phyloP scores from a whole-genome alignment of 495 filamentous ascomycete genomes.

The Hypoxylon perforatum region DNA sequence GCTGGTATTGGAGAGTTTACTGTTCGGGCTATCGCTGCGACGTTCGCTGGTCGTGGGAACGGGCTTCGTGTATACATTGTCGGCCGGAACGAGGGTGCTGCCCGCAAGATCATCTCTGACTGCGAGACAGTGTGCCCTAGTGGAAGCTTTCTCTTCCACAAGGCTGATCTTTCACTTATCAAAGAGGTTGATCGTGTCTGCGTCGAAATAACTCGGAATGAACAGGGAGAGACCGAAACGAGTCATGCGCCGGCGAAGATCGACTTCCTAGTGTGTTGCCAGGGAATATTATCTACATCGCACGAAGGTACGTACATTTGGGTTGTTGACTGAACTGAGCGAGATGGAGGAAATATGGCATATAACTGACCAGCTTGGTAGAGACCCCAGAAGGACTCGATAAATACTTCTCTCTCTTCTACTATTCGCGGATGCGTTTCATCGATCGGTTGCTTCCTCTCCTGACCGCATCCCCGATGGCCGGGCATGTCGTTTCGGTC shows the following conservation, averaged over 20 bases:
- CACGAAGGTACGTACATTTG: constrained; percentile 8
- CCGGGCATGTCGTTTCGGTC: constrained; percentile 36
- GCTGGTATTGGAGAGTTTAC: constrained; percentile 37
- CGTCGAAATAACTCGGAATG: constrained; percentile 28
- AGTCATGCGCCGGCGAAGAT: constrained; percentile 6
- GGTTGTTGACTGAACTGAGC: neutral
- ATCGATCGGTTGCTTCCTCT: constrained; percentile 32
- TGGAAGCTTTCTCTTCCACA: constrained; percentile 34
- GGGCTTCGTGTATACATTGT: constrained; percentile 38
- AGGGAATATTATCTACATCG: constrained; percentile 25
- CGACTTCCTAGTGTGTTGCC: constrained; percentile 37
- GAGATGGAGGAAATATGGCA: neutral
- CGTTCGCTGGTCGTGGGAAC: constrained; percentile 8
- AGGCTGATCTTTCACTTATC: constrained; percentile 39
- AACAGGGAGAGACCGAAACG: neutral
- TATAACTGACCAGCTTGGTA: constrained; percentile 12
- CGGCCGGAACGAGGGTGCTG: constrained; percentile 37
- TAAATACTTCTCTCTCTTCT: constrained; percentile 35
- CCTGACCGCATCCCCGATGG: constrained; percentile 18
- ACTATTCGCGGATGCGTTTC: constrained; percentile 43
- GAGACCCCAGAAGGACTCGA: constrained; percentile 43
- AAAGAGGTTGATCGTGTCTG: constrained; percentile 39
- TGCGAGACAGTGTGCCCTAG: constrained; percentile 20
- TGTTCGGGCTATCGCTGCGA: constrained; percentile 35
- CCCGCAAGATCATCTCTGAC: constrained; percentile 31